phyloP scores from a whole-genome alignment of 208 protist genomes.

The Acanthamoeba triangularis region DNA sequence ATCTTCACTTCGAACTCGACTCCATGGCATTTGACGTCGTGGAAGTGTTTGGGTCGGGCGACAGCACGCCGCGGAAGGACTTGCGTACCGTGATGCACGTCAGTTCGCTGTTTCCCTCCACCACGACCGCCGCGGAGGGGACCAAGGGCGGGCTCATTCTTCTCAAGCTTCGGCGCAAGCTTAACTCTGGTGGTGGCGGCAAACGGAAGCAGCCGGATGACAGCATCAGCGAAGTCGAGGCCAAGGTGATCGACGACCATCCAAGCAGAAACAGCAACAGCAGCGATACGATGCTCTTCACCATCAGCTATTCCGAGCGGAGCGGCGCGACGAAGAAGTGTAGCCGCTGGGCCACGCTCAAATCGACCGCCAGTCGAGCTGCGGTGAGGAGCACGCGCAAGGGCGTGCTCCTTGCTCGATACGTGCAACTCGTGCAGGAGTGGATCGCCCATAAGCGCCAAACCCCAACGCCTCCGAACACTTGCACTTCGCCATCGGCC shows the following conservation, averaged over 20 bases:
- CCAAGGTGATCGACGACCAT: neutral
- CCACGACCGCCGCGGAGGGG: neutral
- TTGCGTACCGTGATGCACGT: neutral
- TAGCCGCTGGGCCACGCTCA: neutral
- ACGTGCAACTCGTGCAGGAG: neutral
- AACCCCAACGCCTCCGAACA: neutral
- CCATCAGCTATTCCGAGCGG: neutral
- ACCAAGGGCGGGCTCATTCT: constrained; percentile 40
- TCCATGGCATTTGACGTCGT: neutral
- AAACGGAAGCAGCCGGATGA: neutral
- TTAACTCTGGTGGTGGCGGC: neutral
- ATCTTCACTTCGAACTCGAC: neutral
- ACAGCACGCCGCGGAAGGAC: neutral
- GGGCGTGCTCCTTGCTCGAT: neutral
- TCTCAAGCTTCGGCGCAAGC: neutral
- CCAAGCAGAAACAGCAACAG: neutral
- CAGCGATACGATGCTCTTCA: neutral
- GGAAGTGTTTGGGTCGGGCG: neutral
- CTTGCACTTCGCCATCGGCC: too few relatives aligned
- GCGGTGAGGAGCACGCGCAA: neutral
- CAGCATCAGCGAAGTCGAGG: neutral
- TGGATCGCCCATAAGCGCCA: neutral
- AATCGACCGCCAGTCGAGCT: neutral
- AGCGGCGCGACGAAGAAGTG: neutral
- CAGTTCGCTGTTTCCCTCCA: constrained; percentile 1